Evolutionary conservation across 495 filamentous ascomycete species (phyloP).

Genomic region (Penicillium paxilli): DNA sequence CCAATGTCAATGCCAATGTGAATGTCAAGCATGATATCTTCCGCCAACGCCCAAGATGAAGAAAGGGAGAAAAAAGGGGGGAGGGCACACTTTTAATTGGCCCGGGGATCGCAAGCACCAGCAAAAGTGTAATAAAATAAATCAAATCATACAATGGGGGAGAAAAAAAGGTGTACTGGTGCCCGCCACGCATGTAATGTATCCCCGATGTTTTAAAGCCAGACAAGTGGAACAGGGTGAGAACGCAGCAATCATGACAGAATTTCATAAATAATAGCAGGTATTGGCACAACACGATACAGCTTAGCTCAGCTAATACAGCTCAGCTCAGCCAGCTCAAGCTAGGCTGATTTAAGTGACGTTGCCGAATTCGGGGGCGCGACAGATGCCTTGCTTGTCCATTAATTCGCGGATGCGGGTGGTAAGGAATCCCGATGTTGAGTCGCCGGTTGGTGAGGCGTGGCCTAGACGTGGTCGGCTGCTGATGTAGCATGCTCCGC

Average conservation of each 20-base stretch:
- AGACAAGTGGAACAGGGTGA: neutral
- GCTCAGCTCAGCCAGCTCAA: too few species aligned
- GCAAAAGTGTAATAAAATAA: neutral
- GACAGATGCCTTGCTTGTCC: conserved; percentile 32
- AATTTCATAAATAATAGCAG: neutral
- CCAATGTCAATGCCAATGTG: neutral
- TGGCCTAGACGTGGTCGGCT: conserved; percentile 34
- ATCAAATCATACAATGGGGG: neutral
- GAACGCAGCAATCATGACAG: neutral
- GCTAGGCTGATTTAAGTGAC: neutral
- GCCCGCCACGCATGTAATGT: neutral
- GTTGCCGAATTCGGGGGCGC: conserved; percentile 33
- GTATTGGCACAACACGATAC: conserved; percentile 11
- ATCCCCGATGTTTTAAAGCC: neutral
- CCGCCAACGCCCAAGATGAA: neutral
- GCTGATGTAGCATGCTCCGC: conserved; percentile 34
- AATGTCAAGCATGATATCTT: neutral
- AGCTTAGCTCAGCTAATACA: too few species aligned
- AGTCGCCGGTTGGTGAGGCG: conserved; percentile 10
- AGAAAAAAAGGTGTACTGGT: neutral
- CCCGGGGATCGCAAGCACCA: neutral
- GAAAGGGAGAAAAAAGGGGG: too few species aligned
- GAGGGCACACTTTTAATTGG: too few species aligned
- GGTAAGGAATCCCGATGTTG: conserved; percentile 39
- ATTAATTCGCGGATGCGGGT: conserved; percentile 34